Evolutionary conservation across 169 alveolate genomes (phyloP), one percentile per base, ranked within the genome.

Genomic region (Plasmodium sp.): DNA sequence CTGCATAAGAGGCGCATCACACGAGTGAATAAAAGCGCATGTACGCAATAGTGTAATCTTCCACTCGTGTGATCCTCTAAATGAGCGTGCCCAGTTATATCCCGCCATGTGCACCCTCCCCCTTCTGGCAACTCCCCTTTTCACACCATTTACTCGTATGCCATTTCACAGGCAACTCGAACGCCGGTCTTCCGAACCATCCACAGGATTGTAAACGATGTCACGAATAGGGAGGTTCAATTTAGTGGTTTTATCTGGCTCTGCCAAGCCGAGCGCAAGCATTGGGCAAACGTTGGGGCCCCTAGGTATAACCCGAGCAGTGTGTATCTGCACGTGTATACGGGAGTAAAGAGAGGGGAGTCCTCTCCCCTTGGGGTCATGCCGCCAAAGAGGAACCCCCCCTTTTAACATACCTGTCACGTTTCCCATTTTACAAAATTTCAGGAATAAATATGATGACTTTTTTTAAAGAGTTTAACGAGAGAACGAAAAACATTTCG

Each of bases 231-330:
- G 97, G 22, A 45, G 96, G 39, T 95, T 93, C 83, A 95, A 95
- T 43, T 39, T 95, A 85, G 94, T 97, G 39, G 98, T 97, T 48
- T 96, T 97, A n/a, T 98, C 99, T 16, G 99, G 98, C 27, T 96
- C 96, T 34, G 99, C 99, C 10, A 98, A 97, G 84, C 99, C 99
- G 5, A 97, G 98, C 48, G 98, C 99, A 10, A 96, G 98, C 72
- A 98, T 98, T 51, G 99, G 99, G 22, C 98, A 98, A 93, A 96
- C 98, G 2, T 96, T 98, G 56, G 99, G 99, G 3, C 99, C 99
- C 0, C 93, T 98, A 67, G 99, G 99, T 80, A 95, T 95, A 41
- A 5, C 72, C 3, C 45, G 81, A 27, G 43, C 27, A 81, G 22
- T 34, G 62, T 18, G 72, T 81, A 33, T 36, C 51, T 41, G 75